Conservation (phyloP, 306 rosid species). For the Cucumis melo region DNA sequence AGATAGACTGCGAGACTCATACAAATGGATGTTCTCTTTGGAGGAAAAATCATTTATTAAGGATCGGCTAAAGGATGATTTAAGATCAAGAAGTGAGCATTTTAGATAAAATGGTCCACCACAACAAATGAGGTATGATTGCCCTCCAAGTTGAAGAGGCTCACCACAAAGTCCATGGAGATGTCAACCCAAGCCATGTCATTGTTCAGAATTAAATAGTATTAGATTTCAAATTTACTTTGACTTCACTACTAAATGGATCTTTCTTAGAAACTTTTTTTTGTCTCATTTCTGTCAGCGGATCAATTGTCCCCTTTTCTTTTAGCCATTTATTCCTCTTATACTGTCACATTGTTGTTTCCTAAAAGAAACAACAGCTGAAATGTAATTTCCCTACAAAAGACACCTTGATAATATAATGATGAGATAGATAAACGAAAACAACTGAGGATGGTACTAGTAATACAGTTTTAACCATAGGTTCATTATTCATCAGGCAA, state of each 20-base stretch:
- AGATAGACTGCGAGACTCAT: background rate
- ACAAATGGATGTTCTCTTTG: background rate
- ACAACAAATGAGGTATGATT: background rate
- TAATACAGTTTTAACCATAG: background rate
- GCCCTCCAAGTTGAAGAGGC: background rate
- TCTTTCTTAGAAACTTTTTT: background rate
- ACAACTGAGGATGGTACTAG: background rate
- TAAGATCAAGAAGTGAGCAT: background rate
- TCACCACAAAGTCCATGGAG: background rate
- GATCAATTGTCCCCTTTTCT: background rate
- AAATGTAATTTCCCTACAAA: background rate
- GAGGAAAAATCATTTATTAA: background rate
- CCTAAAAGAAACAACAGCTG: background rate
- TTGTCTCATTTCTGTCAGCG: background rate
- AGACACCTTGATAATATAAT: background rate
- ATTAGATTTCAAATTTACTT: background rate
- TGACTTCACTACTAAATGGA: background rate
- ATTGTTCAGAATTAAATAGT: background rate
- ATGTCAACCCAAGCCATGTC: background rate
- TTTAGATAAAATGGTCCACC: background rate
- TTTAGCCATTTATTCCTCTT: background rate
- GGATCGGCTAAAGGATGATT: background rate
- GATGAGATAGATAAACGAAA: background rate
- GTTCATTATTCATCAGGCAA: background rate
- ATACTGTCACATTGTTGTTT: background rate